Base-by-base conservation (phyloP, 2,329 filamentous ascomycete species). In the Fusarium praegraminearum region DNA sequence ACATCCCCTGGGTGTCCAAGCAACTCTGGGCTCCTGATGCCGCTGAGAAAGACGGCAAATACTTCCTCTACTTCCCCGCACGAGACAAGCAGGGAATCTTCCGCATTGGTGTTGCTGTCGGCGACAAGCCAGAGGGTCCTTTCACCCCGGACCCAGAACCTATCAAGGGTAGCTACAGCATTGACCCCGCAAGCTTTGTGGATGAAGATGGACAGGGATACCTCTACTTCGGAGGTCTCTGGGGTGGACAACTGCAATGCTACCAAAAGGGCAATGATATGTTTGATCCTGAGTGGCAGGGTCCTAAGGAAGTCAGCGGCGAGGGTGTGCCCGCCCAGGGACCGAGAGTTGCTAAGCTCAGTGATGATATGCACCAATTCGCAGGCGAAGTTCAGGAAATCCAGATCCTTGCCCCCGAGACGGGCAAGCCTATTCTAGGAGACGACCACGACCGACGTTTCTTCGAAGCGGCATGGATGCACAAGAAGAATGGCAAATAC, bases 11-110 rank as follows among this genome's bases (percentile, higher is more conserved):
- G 92, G 91, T 89, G 0, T 89, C 86, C 30, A 93, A 92, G 80
- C 92, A 95, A 78, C 85, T 94, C 51, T 94, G 92, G 92, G 92
- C 92, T 0, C 92, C 92, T 18, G 92, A 94, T 78, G 91, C 91
- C 4, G 92, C 91, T 2, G 79, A 77, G 73, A 89, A 89, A 74
- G 84, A 91, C 77, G 90, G 73, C 22, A 89, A 89, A 79, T 94
- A 91, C 82, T 93, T 91, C 78, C 85, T 94, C 2, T 93, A 89
- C 81, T 94, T 93, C 82, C 92, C 92, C 0, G 92, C 92, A 12
- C 85, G 91, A 35, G 91, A 93, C 78, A 85, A 89, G 76, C 79
- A 89, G 30, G 88, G 87, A 59, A 82, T 92, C 56, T 94, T 94
- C 83, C 85, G 91, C 49, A 91, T 94, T 70, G 92, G 91, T 52